These are phyloP conservation scores for Aspergillus niger DNA, from an alignment of 2,329 filamentous ascomycete genomes.

Conservation along the genomic window DNA sequence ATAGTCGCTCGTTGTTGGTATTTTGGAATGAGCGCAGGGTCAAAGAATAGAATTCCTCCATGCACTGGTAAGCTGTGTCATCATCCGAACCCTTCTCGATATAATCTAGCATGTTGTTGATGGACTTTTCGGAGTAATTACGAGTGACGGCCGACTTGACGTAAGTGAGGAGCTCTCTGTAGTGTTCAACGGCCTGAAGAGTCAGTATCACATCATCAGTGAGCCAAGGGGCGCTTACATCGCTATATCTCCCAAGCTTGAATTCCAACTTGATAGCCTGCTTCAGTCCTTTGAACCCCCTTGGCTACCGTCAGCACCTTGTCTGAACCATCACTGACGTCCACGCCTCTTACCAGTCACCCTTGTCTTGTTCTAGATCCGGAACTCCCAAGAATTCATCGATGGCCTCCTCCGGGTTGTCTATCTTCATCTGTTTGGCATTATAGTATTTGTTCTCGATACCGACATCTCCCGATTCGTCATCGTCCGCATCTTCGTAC, in stretches of 20 bases:
- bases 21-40: conserved; percentile 94
- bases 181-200: conserved; percentile 80
- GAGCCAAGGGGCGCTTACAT: conserved; percentile 55
- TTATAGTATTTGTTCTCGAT: conserved; percentile 99
- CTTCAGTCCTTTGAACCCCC: conserved; percentile 94
- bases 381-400: conserved; percentile 90
- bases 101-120: conserved; percentile 98
- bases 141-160: conserved; percentile 95
- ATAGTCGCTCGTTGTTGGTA: conserved; percentile 95
- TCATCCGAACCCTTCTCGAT: conserved; percentile 88
- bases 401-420: conserved; percentile 84
- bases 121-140: conserved; percentile 98
- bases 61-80: conserved; percentile 72
- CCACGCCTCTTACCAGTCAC: conserved; percentile 69
- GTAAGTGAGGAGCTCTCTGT: conserved; percentile 91
- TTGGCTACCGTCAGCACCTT: conserved; percentile 34
- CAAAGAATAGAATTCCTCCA: conserved; percentile 93
- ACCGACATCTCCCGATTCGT: conserved; percentile 83
- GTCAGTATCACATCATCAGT: conserved; percentile 7
- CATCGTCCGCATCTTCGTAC: conserved; percentile 91
- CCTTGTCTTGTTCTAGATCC: conserved; percentile 81
- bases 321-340: background rate
- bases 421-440: conserved; percentile 91
- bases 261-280: conserved; percentile 98
- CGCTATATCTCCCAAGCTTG: conserved; percentile 81